Conservation (phyloP, 352 stramenopile genomes). For the Globisporangium recalcitrans region DNA sequence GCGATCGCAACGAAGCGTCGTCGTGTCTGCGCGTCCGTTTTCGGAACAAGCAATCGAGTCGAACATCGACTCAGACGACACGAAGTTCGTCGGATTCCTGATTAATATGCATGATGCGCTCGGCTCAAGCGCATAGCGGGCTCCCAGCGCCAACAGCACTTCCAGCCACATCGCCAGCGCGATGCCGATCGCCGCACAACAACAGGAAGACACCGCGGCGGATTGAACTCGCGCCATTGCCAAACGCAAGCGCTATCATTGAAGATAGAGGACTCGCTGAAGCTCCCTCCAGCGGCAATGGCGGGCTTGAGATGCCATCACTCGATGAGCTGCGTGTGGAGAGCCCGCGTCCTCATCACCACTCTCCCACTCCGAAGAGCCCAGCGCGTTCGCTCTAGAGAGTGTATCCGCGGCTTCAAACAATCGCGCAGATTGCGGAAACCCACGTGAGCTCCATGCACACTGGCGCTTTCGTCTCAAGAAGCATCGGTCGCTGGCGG, state of each 20-base stretch:
- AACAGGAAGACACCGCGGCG: background rate
- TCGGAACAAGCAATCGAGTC: background rate
- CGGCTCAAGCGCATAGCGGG: background rate
- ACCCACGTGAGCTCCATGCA: conserved; percentile 34
- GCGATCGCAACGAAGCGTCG: background rate
- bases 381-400: conserved; percentile 4
- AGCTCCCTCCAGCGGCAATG: background rate
- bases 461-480: conserved; percentile 35
- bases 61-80: background rate
- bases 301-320: background rate
- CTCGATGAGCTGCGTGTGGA: background rate
- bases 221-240: conserved; percentile 12
- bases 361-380: background rate
- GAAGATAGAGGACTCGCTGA: background rate
- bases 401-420: conserved; percentile 30
- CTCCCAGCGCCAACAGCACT: background rate
- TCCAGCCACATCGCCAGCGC: background rate
- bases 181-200: conserved; percentile 3
- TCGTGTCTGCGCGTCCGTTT: background rate
- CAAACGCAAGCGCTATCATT: background rate
- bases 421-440: conserved; percentile 37
- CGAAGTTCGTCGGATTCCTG: background rate
- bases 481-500: conserved; percentile 38
- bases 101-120: background rate
- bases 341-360: background rate